Evolutionary conservation across 345 rosid genomes (phyloP), one percentile per base, ranked within the genome.

Genomic region (Lenwebbia sp.): DNA sequence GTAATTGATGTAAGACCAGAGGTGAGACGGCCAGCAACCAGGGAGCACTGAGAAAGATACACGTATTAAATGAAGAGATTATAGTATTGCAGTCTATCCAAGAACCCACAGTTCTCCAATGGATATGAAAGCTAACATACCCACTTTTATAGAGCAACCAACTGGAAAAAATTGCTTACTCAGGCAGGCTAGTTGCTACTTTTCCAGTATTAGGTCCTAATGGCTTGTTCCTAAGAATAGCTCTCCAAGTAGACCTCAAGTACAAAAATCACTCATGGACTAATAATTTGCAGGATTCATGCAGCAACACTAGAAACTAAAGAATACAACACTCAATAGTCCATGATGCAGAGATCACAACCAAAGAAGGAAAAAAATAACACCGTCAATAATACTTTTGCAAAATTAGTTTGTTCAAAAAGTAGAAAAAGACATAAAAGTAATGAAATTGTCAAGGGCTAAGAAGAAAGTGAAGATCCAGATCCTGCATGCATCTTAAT

Each of bases 21-120:
- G 84, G 93, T 91, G 74, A 92, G 90, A 52, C 97, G 93, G 86
- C 98, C 99, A 87, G 98, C 97, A 82, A 91, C 90, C 13, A 95
- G 89, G 7, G 99, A 95, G 88, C 97, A 95, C 98, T 95, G 91
- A 84, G 5, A 91, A 74, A 89, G 78, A 41, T 83, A 84, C 51
- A 83, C 85, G 82, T 30, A 88, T 83, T 25, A 85, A 82, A 57
- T 22, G 12, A 81, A 28, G n/a, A 26, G 54, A 21, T 21, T 56
- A 14, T 14, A 37, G 44, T 85, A 78, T 83, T 52, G 40, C 82
- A 19, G 53, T 47, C 51, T 50, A 54, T 85, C 37, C 25, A 25
- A 50, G 26, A 47, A 41, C n/a, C 86, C 19, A 65, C 41, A 30
- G 13, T 56, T 25, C 76, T 30, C 23, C 23, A 65, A 65, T 65